phyloP scores from a whole-genome alignment of 139 green algal species.

The Nannochloris sp. region DNA sequence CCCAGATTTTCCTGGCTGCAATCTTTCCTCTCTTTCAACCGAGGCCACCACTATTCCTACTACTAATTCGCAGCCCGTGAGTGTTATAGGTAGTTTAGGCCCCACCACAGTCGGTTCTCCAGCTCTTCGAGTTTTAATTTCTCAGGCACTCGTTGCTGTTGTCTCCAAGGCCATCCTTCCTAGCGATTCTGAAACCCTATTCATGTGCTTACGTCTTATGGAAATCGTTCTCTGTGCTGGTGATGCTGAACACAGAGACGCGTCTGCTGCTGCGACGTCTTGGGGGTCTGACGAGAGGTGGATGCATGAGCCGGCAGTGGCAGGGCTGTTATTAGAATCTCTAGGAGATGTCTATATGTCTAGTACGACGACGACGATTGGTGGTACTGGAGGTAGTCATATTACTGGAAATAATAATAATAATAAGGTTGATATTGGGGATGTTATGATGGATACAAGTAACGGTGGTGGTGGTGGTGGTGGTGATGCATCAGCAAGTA shows the following conservation, averaged over 20 bases:
- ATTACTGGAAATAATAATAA: too few species aligned
- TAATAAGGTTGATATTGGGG: background rate
- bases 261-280: slow-evolving; percentile 9
- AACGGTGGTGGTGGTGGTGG: background rate
- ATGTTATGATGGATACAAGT: background rate
- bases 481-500: background rate
- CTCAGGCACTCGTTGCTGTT: background rate
- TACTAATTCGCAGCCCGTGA: too few species aligned
- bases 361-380: too few species aligned
- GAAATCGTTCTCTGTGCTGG: background rate
- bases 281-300: slow-evolving; percentile 38
- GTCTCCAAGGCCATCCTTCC: background rate
- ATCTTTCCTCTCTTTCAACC: background rate
- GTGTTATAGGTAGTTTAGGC: too few species aligned
- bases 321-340: slow-evolving; percentile 15
- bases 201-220: background rate
- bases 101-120: too few species aligned
- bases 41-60: too few species aligned
- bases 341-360: background rate
- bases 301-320: slow-evolving; percentile 30
- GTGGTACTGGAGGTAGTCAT: too few species aligned
- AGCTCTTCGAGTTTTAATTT: background rate
- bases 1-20: slow-evolving; percentile 16
- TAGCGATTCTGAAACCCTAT: slow-evolving; percentile 4
- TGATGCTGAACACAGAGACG: slow-evolving; percentile 18